Percentiles rank a stretch among this genome's conserved stretches.
phyloP scores from a whole-genome alignment of 805 yeast genomes.

The Cyberlindnera bimundalis region DNA sequence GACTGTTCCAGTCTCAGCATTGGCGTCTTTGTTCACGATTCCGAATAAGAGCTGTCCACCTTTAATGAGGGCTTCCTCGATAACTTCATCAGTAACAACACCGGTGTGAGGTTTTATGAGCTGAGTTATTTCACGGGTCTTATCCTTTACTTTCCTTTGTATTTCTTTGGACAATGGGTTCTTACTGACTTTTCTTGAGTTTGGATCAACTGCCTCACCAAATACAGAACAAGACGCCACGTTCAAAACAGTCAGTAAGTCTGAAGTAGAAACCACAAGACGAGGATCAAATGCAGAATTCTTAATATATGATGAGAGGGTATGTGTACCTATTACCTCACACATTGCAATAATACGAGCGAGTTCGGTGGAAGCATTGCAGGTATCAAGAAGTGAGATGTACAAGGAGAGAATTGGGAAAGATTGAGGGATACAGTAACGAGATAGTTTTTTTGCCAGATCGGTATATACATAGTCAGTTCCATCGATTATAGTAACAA shows the following conservation, averaged over 20 bases:
- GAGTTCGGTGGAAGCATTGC: constrained; percentile 3
- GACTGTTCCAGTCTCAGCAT: neutral
- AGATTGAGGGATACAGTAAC: constrained; percentile 5
- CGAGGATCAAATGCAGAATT: constrained; percentile 4
- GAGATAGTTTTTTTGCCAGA: neutral
- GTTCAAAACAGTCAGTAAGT: constrained; percentile 12
- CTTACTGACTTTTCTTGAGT: constrained; percentile 1
- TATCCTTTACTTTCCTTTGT: neutral
- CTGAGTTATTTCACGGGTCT: neutral
- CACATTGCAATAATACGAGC: constrained; percentile 1
- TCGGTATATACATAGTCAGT: constrained; percentile 6
- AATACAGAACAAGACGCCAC: constrained; percentile 4
- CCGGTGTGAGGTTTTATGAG: neutral
- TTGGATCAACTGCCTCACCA: neutral
- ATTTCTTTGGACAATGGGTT: constrained; percentile 6
- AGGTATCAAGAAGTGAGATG: constrained; percentile 4
- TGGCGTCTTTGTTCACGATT: neutral
- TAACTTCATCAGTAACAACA: neutral
- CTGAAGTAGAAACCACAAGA: constrained; percentile 10
- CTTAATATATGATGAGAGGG: constrained; percentile 8
- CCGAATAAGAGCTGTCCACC: constrained; percentile 2
- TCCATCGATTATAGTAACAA: constrained; percentile 3
- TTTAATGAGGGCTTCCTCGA: constrained; percentile 1
- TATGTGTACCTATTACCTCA: constrained; percentile 3
- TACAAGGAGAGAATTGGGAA: constrained; percentile 1